Evolutionary conservation across 1,139 yeast genomes (phyloP).

Genomic region (Casaregolazyma lundiana): DNA sequence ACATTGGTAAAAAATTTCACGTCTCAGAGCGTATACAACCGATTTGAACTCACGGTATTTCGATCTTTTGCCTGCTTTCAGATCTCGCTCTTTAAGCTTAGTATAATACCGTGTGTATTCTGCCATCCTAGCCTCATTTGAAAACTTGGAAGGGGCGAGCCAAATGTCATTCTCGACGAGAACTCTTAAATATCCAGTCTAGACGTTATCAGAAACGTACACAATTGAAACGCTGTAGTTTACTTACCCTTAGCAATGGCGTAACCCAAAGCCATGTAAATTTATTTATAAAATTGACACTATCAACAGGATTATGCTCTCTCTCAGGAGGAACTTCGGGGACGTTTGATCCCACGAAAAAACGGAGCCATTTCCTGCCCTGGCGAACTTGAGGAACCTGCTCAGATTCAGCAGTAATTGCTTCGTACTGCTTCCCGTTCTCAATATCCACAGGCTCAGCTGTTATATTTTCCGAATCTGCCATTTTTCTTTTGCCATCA

Average conservation of each 20-base stretch:
- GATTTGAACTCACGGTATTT: constrained; percentile 12
- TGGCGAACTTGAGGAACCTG: neutral
- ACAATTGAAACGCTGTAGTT: neutral
- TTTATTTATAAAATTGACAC: constrained; percentile 9
- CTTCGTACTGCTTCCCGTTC: neutral
- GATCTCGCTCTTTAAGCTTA: neutral
- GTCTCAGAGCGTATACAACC: constrained; percentile 9
- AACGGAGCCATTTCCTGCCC: constrained; percentile 10
- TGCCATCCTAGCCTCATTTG: constrained; percentile 7
- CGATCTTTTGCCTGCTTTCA: constrained; percentile 1
- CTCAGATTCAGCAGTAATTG: neutral
- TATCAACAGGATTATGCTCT: constrained; percentile 8
- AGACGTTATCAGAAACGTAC: neutral
- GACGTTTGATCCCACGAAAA: constrained; percentile 11
- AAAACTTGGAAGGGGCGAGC: constrained; percentile 6
- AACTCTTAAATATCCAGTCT: constrained; percentile 15
- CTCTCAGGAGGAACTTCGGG: constrained; percentile 12
- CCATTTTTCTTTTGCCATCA: too few species aligned
- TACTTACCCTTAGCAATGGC: constrained; percentile 13
- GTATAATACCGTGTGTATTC: constrained; percentile 2
- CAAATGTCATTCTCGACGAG: constrained; percentile 15
- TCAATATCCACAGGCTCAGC: neutral
- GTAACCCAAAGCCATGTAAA: constrained; percentile 16
- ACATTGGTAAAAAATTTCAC: constrained; percentile 3
- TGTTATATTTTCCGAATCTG: too few species aligned